phyloP scores from a whole-genome alignment of 1,284 basidiomycete genomes.

The Coriolopsis trogii region DNA sequence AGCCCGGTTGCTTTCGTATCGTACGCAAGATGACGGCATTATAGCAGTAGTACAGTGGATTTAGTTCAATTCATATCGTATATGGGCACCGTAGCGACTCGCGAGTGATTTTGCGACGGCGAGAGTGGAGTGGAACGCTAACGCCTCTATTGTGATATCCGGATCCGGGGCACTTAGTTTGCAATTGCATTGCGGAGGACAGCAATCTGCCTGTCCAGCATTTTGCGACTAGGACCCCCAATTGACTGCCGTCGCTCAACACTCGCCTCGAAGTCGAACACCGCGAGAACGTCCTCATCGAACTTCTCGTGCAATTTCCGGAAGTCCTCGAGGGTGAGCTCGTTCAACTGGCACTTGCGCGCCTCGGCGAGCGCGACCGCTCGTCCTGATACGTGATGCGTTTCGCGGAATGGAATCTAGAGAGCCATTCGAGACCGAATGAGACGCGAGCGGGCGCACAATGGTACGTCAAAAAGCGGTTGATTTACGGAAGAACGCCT shows the following conservation, averaged over 20 bases:
- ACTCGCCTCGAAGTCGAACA: conserved; percentile 93
- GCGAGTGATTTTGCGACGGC: too few species aligned
- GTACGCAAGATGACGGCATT: too few species aligned
- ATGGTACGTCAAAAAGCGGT: too few species aligned
- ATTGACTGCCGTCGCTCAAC: conserved; percentile 95
- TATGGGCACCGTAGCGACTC: too few species aligned
- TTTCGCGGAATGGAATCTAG: conserved; percentile 94
- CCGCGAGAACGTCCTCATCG: conserved; percentile 75
- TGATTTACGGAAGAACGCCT: too few species aligned
- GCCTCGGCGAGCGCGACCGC: conserved; percentile 94
- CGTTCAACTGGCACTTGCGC: conserved; percentile 78
- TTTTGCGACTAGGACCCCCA: conserved; percentile 86
- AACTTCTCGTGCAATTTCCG: conserved; percentile 80
- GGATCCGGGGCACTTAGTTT: conserved; percentile 16
- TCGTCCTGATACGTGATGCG: conserved; percentile 96
- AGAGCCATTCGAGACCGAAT: conserved; percentile 3
- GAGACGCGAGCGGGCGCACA: background rate
- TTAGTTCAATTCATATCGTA: too few species aligned
- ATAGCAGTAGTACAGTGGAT: too few species aligned
- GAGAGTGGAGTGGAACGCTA: too few species aligned
- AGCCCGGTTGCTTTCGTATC: too few species aligned
- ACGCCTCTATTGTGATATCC: background rate
- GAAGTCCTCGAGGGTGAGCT: conserved; percentile 82
- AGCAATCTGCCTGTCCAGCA: conserved; percentile 85
- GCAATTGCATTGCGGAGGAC: conserved; percentile 60